Base-by-base conservation (phyloP, 257 asterid species). In the Solanum lignicaule region DNA sequence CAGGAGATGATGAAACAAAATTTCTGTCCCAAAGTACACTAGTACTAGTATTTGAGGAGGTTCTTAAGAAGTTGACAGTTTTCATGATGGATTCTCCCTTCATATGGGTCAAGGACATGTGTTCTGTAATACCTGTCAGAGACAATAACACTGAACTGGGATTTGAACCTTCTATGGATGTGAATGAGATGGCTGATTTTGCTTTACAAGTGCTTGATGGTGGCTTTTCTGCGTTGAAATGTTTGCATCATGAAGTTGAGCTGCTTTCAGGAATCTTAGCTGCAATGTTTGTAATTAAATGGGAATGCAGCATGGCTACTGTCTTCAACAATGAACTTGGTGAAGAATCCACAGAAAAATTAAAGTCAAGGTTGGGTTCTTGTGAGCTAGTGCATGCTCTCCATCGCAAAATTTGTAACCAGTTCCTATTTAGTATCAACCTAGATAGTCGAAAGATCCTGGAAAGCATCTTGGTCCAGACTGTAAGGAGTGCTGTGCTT, bases 151-250 rank as follows among this genome's bases (percentile, higher is more conserved):
- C 90, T 36, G 89, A 87, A 39, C 21, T 36, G 92, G 90, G 89
- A 76, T 65, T 85, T 88, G 92, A 88, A 55, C 89, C 95, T 91
- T 92, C 93, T 88, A 65, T 38, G 84, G 83, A 88, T 90, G 86
- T 90, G 86, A 89, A 93, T 90, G 98, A 93, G 87, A 92, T 88
- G 91, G 94, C 94, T 91, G 88, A 79, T 88, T 95, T 96, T 93
- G 94, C 96, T 83, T 87, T 93, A 83, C 96, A 96, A 89, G 92
- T 96, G 88, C 96, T 97, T 87, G 88, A 86, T 88, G 96, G 94
- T 87, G 93, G 98, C 92, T 88, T 91, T 88, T 96, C 93, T 88
- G 91, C 94, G 86, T 76, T 96, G 90, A 91, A 89, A 92, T 83
- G 89, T 38, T 87, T 92, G 86, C 91, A 83, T 86, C 90, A 92